These are phyloP conservation scores for Cutaneotrichosporon arboriforme DNA, from an alignment of 1,284 basidiomycete genomes.

Conservation along the genomic window DNA sequence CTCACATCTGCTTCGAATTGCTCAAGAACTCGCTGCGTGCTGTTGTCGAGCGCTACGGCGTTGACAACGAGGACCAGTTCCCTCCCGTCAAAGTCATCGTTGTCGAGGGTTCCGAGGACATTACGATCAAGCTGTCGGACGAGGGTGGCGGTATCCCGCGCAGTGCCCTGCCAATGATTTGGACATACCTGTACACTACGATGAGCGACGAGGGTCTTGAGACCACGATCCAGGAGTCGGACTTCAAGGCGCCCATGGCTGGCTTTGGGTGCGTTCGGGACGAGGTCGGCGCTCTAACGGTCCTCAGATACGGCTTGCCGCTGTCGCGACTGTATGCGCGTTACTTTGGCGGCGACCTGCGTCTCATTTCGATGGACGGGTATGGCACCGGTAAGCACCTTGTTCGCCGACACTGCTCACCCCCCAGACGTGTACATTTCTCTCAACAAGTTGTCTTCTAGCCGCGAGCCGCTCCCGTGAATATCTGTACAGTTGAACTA, in stretches of 20 bases:
- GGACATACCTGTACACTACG: slow-evolving; percentile 97
- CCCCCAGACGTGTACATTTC: slow-evolving; percentile 38
- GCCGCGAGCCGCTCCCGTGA: slow-evolving; percentile 20
- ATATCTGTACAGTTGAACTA: slow-evolving; percentile 5
- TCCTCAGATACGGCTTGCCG: slow-evolving; percentile 73
- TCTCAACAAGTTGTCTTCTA: slow-evolving; percentile 44
- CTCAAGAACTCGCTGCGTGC: slow-evolving; percentile 97
- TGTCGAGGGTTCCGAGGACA: slow-evolving; percentile 87
- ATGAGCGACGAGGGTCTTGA: slow-evolving; percentile 86
- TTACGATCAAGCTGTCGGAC: slow-evolving; percentile 96
- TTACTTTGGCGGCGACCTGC: slow-evolving; percentile 75
- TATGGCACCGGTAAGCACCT: slow-evolving; percentile 7
- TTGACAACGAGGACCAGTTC: slow-evolving; percentile 71
- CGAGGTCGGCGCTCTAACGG: slow-evolving; percentile 79
- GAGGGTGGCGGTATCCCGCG: slow-evolving; percentile 95
- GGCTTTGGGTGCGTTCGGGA: slow-evolving; percentile 59
- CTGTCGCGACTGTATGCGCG: slow-evolving; percentile 71
- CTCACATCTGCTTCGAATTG: slow-evolving; percentile 97
- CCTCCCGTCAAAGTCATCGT: slow-evolving; percentile 97
- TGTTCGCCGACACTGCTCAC: neutral
- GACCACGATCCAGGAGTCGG: slow-evolving; percentile 78
- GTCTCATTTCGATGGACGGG: slow-evolving; percentile 95
- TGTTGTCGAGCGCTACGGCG: slow-evolving; percentile 80
- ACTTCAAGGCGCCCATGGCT: slow-evolving; percentile 98
- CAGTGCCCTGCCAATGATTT: slow-evolving; percentile 88